phyloP scores from a whole-genome alignment of 805 yeast species.

The Ogataea pignaliae region DNA sequence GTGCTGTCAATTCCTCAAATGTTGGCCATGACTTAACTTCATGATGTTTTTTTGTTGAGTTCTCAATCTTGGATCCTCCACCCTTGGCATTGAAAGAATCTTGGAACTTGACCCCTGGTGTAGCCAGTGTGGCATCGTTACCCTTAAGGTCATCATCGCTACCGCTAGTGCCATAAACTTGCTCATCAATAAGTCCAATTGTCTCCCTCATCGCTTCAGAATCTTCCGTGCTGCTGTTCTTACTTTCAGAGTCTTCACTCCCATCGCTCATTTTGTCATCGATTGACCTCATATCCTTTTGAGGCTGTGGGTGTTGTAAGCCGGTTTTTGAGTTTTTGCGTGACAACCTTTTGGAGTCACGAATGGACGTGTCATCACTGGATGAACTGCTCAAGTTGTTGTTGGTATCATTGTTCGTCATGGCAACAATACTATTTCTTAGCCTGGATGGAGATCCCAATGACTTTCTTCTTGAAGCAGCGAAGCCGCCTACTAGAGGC shows the following conservation, averaged over 20 bases:
- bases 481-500: background rate
- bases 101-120: background rate
- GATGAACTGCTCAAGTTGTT: background rate
- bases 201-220: constrained; percentile 12
- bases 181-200: constrained; percentile 6
- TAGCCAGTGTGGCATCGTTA: background rate
- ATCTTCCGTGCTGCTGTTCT: constrained; percentile 8
- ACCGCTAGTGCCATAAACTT: constrained; percentile 3
- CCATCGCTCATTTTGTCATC: background rate
- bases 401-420: background rate
- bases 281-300: background rate
- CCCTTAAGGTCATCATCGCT: background rate
- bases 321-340: constrained; percentile 3
- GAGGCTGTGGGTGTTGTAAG: background rate
- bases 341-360: background rate
- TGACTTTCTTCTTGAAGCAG: constrained; percentile 1
- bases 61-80: background rate
- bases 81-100: background rate
- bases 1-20: constrained; percentile 53
- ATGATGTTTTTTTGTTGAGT: background rate
- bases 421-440: constrained; percentile 6
- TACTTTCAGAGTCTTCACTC: background rate
- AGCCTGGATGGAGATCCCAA: constrained; percentile 6
- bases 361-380: constrained; percentile 1
- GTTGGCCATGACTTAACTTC: constrained; percentile 37